Evolutionary conservation across 805 yeast genomes (phyloP).

Genomic region (Yarrowia alimentaria): DNA sequence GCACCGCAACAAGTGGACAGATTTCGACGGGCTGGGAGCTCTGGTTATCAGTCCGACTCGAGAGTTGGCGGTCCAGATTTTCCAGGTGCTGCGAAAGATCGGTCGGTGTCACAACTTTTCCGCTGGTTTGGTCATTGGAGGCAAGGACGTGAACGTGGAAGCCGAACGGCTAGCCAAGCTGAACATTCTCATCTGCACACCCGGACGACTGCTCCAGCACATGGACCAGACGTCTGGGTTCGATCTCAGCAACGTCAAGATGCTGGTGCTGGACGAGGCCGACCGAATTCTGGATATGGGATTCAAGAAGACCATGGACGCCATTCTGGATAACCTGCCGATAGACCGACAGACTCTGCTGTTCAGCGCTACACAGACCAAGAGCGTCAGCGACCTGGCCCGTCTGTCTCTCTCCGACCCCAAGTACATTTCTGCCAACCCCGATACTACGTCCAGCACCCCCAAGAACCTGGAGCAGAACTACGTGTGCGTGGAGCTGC

Average conservation of each 20-base stretch:
- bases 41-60: slow-evolving; percentile 88
- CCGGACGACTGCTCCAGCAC: slow-evolving; percentile 87
- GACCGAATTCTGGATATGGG: slow-evolving; percentile 95
- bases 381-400: slow-evolving; percentile 77
- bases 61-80: slow-evolving; percentile 86
- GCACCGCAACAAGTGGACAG: slow-evolving; percentile 70
- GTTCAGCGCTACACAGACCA: slow-evolving; percentile 88
- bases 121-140: slow-evolving; percentile 92
- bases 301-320: slow-evolving; percentile 77
- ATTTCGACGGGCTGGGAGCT: slow-evolving; percentile 85
- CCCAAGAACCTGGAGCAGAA: slow-evolving; percentile 86
- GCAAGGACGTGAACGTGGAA: slow-evolving; percentile 81
- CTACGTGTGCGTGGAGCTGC: slow-evolving; percentile 66
- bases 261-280: slow-evolving; percentile 84
- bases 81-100: slow-evolving; percentile 78
- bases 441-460: slow-evolving; percentile 48
- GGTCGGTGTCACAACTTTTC: slow-evolving; percentile 74
- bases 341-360: slow-evolving; percentile 77
- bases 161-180: slow-evolving; percentile 73
- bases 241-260: slow-evolving; percentile 70
- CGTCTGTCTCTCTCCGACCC: slow-evolving; percentile 70
- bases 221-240: slow-evolving; percentile 85
- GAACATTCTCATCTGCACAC: slow-evolving; percentile 86
- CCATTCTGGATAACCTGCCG: slow-evolving; percentile 73
- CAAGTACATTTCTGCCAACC: slow-evolving; percentile 53